phyloP scores from a whole-genome alignment of 2,329 filamentous ascomycete genomes.

The Aspergillus transmontanensis region DNA sequence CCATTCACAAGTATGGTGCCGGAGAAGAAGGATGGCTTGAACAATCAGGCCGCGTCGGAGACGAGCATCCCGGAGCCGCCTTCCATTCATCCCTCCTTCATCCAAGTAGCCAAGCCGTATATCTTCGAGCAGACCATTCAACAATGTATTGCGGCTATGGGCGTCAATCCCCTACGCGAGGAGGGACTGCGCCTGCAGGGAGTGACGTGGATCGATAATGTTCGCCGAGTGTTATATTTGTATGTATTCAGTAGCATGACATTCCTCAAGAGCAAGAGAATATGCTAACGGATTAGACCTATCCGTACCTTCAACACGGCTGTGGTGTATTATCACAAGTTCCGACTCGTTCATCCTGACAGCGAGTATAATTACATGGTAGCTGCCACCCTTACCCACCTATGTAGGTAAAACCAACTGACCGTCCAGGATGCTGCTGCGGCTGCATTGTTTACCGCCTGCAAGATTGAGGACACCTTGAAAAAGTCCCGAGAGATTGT shows the following conservation, averaged over 20 bases:
- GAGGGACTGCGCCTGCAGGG: constrained; percentile 81
- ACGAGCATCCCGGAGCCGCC: constrained; percentile 25
- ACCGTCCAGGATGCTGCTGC: constrained; percentile 73
- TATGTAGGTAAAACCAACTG: background rate
- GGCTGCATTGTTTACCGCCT: constrained; percentile 86
- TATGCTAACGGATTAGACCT: constrained; percentile 57
- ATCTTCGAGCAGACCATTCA: constrained; percentile 80
- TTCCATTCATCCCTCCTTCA: constrained; percentile 64
- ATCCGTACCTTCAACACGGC: constrained; percentile 91
- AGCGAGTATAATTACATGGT: constrained; percentile 76
- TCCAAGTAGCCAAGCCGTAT: constrained; percentile 72
- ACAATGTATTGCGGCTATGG: constrained; percentile 68
- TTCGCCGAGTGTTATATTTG: constrained; percentile 77
- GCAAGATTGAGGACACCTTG: constrained; percentile 96
- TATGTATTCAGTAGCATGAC: constrained; percentile 46
- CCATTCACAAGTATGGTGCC: constrained; percentile 21
- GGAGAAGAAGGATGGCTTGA: constrained; percentile 23
- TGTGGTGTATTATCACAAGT: constrained; percentile 90
- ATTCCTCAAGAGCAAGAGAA: background rate
- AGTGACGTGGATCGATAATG: constrained; percentile 83
- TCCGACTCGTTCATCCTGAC: constrained; percentile 82
- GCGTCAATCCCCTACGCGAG: constrained; percentile 75
- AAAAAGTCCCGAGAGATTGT: constrained; percentile 96
- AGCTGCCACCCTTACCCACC: constrained; percentile 22
- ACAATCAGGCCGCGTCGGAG: constrained; percentile 16